A percentile compares a stretch with the other conserved stretches of the same genome.
phyloP scores from a whole-genome alignment of 2,329 filamentous ascomycete species.

The Colletotrichum endophyticum region DNA sequence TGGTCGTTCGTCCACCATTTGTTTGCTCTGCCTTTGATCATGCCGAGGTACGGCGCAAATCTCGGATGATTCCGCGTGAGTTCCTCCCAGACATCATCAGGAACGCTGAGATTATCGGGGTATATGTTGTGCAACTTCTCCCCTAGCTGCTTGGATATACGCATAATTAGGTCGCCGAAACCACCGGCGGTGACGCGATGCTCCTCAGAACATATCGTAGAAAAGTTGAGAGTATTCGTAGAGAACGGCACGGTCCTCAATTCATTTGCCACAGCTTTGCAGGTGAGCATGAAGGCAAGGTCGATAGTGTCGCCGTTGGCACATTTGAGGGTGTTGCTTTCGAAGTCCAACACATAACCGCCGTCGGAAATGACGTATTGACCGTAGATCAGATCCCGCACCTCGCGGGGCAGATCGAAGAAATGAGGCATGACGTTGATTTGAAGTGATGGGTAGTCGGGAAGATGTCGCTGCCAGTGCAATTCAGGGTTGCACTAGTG shows the following conservation, averaged over 20 bases:
- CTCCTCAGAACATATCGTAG: background rate
- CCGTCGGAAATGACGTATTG: background rate
- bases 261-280: background rate
- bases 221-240: background rate
- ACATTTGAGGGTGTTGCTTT: background rate
- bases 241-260: background rate
- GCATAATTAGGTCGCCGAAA: too few species aligned
- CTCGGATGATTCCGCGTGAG: too few species aligned
- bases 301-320: background rate
- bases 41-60: too few species aligned
- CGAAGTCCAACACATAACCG: background rate
- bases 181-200: background rate
- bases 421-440: background rate
- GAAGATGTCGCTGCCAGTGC: background rate
- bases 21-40: too few species aligned
- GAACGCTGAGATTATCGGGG: background rate
- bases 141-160: background rate
- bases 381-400: background rate
- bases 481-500: background rate
- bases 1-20: too few species aligned
- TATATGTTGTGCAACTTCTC: rapidly evolving
- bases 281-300: background rate
- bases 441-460: background rate
- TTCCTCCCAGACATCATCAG: background rate
- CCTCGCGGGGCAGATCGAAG: background rate